Evolutionary conservation across 768 basidiomycete genomes (phyloP), one percentile per base, ranked within the genome.

Genomic region (Suillus plorans): DNA sequence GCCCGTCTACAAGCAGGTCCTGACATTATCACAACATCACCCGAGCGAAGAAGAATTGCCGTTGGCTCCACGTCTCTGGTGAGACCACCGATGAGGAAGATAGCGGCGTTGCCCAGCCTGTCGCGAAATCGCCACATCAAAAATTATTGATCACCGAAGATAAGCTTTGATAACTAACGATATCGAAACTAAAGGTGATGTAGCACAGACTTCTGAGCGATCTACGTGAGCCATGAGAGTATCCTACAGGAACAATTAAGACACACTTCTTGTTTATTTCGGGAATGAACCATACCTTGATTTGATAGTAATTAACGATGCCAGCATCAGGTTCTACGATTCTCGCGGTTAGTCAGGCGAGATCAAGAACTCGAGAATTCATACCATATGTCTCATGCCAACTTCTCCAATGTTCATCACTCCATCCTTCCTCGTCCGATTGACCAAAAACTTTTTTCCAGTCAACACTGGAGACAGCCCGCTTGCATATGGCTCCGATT

Each of bases 211-310:
- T 78, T 99, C 97, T 25, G 96, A 95, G 22, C 93, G 91, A 76
- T 99, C 97, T n/a, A 97, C 94, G 74, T 99, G 97, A 0, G 87
- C 97, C 91, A 98, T 98, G 22, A 99, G 85, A 0, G 95, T 93
- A 67, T 99, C 95, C 85, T 89, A 66, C 66, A n/a, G 22, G 34
- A 60, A 34, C 44, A 22, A 18, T 47, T 3, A 25, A n/a, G 52
- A 41, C 25, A 41, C 25, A 53, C 18, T 14, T 64, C 55, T 52
- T 20, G 31, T 8, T 4, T 14, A 37, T 14, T 10, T 28, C 5
- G 2, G 39, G 28, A 10, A 10, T 16, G 67, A 41, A 28, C 14
- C 70, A 47, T 39, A 85, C 88, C 76, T 89, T 91, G 53, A 83
- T 84, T 75, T 95, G 92, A 73, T 97, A 98, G 72, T 95, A 97